A percentile compares a stretch with the other conserved stretches of the same genome.
Conservation (phyloP, 768 basidiomycete genomes). For the Rhizopogon rudus region DNA sequence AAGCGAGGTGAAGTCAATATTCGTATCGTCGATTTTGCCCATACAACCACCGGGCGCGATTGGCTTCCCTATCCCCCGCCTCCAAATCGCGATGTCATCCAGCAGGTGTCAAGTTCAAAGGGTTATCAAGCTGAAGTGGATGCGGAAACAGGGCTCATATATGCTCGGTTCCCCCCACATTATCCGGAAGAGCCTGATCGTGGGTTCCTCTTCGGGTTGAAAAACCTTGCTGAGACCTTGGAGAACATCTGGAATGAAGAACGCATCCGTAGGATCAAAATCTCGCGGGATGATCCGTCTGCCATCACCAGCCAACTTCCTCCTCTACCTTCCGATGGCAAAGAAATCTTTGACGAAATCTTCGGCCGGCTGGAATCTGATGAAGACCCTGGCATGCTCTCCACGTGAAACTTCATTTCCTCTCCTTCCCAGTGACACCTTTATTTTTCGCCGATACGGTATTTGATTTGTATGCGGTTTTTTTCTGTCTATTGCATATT, state of each 20-base stretch:
- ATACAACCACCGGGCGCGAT: constrained; percentile 93
- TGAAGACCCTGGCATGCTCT: constrained; percentile 74
- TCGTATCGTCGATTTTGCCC: constrained; percentile 97
- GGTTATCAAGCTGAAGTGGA: constrained; percentile 84
- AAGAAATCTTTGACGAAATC: constrained; percentile 75
- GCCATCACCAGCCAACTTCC: constrained; percentile 48
- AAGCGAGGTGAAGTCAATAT: constrained; percentile 92
- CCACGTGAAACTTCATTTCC: constrained; percentile 40
- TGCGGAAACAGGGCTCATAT: constrained; percentile 74
- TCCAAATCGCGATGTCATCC: constrained; percentile 31
- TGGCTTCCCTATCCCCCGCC: constrained; percentile 66
- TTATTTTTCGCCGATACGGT: neutral
- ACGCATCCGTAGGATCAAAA: constrained; percentile 63
- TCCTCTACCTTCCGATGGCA: constrained; percentile 64
- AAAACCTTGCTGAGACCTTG: constrained; percentile 70
- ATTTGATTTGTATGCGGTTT: constrained; percentile 2
- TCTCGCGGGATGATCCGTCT: constrained; percentile 51
- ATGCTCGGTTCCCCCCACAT: constrained; percentile 93
- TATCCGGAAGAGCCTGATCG: constrained; percentile 86
- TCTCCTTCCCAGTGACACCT: neutral
- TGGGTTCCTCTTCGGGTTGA: constrained; percentile 90
- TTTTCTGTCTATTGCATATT: neutral
- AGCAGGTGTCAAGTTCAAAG: constrained; percentile 53
- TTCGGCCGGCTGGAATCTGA: constrained; percentile 45
- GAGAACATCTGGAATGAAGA: constrained; percentile 88